Conservation (phyloP, 2,329 filamentous ascomycete species). For the Sclerotinia minor region DNA sequence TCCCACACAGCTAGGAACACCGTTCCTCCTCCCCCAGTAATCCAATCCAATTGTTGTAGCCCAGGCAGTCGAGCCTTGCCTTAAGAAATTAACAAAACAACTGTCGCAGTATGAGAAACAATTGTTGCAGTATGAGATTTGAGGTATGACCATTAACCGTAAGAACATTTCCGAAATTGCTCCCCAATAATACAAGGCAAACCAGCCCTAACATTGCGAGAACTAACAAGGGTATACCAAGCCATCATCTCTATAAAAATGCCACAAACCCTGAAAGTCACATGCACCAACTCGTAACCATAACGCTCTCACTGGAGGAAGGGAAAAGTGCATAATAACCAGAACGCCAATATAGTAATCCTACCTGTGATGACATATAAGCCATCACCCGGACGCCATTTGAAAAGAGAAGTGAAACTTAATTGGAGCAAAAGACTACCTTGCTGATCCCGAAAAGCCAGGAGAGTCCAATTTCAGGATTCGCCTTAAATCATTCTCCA, state of each 20-base stretch:
- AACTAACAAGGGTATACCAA: constrained; percentile 24
- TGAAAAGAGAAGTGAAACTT: background rate
- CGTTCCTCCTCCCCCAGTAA: constrained; percentile 18
- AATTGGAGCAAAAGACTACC: constrained; percentile 4
- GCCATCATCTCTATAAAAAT: constrained; percentile 24
- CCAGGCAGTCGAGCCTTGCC: constrained; percentile 11
- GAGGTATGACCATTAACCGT: constrained; percentile 20
- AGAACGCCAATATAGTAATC: constrained; percentile 18
- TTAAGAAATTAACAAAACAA: constrained; percentile 20
- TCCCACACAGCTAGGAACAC: constrained; percentile 6
- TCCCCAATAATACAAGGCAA: constrained; percentile 23
- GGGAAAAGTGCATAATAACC: constrained; percentile 15
- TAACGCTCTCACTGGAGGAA: constrained; percentile 22
- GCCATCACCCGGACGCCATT: constrained; percentile 22
- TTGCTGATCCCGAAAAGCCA: constrained; percentile 24
- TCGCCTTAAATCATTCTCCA: constrained; percentile 42
- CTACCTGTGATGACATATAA: constrained; percentile 13
- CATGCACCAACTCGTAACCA: constrained; percentile 20
- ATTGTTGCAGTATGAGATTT: constrained; percentile 19
- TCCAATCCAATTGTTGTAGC: constrained; percentile 21
- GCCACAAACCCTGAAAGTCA: constrained; percentile 20
- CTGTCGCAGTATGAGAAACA: constrained; percentile 15
- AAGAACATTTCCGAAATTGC: constrained; percentile 22
- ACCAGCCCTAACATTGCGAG: constrained; percentile 22
- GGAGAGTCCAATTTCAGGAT: constrained; percentile 40